A percentile compares a stretch with the other conserved stretches of the same genome.
Evolutionary conservation across 78 protist genomes (phyloP).

Genomic region (Dictyostelium intermedium): DNA sequence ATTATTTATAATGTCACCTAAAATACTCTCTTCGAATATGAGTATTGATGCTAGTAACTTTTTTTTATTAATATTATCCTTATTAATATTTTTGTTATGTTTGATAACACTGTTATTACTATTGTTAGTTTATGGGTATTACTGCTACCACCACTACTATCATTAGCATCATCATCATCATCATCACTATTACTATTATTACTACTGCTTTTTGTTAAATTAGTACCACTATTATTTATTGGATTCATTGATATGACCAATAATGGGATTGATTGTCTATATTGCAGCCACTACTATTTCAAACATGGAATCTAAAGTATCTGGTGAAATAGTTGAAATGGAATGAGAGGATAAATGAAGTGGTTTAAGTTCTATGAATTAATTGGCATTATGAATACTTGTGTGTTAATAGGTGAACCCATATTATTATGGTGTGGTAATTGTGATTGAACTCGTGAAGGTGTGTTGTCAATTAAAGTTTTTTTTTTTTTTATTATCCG

Average conservation of each 20-base stretch:
- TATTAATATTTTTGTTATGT: neutral
- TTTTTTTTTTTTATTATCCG: no score
- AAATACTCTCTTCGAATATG: neutral
- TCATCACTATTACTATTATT: neutral
- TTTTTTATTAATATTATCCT: neutral
- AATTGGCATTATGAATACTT: conserved; percentile 7
- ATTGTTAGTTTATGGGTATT: neutral
- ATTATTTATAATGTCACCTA: neutral
- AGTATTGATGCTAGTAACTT: neutral
- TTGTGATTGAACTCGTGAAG: no score
- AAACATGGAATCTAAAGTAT: neutral
- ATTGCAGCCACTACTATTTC: neutral
- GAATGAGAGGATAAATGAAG: neutral
- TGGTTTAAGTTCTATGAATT: neutral
- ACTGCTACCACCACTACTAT: neutral
- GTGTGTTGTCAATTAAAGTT: no score
- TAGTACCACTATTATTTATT: neutral
- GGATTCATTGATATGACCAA: neutral
- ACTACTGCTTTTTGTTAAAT: neutral
- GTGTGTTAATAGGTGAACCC: neutral
- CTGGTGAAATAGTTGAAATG: neutral
- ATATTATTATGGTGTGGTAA: neutral
- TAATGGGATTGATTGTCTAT: neutral
- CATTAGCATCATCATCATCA: neutral
- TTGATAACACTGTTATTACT: neutral